Percentiles rank a stretch among this genome's conserved stretches.
These are phyloP conservation scores for Globisporangium yorkense DNA, from an alignment of 352 stramenopile genomes.

Conservation along the genomic window DNA sequence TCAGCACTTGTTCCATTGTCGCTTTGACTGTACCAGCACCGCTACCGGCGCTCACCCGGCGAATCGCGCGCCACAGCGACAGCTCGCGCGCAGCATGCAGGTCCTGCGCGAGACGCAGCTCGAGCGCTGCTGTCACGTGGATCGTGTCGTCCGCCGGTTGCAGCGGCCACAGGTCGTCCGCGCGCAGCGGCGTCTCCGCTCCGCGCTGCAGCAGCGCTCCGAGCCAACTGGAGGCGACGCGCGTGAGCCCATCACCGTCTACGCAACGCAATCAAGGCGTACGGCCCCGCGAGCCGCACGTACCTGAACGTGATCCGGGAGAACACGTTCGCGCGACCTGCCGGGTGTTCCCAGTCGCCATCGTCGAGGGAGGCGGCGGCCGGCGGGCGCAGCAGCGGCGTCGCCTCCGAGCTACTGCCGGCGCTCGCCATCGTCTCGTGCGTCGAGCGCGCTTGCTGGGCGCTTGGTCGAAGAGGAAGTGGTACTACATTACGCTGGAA, in stretches of 20 bases:
- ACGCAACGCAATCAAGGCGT: background rate
- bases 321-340: conserved; percentile 1
- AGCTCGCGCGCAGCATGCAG: conserved; percentile 20
- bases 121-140: conserved; percentile 7
- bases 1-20: no score
- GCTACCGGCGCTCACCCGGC: conserved; percentile 11
- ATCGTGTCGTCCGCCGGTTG: conserved; percentile 22
- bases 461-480: no score
- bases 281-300: background rate
- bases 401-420: background rate
- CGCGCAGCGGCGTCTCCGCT: conserved; percentile 27
- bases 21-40: no score
- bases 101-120: conserved; percentile 20
- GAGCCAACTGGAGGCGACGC: conserved; percentile 27
- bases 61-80: conserved; percentile 43
- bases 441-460: no score
- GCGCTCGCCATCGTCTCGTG: no score
- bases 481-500: no score
- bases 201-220: conserved; percentile 28
- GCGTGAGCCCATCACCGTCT: background rate
- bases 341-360: conserved; percentile 3
- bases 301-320: conserved; percentile 15
- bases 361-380: background rate
- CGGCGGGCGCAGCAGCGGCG: background rate
- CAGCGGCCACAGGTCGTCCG: conserved; percentile 36